A percentile compares a stretch with the other conserved stretches of the same genome.
Conservation (phyloP, 2,329 filamentous ascomycete species). For the Colletotrichum eremochloae region DNA sequence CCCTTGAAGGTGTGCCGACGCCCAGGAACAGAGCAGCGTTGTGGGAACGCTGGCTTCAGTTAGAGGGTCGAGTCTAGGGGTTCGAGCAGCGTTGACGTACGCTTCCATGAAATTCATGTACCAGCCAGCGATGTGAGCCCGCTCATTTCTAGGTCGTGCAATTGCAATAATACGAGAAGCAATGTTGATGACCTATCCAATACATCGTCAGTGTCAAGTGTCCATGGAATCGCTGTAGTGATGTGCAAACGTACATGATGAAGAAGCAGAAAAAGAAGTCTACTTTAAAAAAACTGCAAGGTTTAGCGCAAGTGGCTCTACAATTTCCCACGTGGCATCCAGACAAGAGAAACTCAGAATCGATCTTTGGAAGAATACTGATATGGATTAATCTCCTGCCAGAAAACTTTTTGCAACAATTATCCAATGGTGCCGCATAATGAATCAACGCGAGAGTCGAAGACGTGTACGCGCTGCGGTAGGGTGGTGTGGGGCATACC, state of each 20-base stretch:
- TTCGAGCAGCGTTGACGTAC: neutral
- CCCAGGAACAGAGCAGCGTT: conserved; percentile 34
- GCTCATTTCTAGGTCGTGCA: conserved; percentile 24
- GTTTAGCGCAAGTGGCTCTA: neutral
- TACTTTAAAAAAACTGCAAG: neutral
- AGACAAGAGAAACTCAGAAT: neutral
- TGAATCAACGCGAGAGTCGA: conserved; percentile 23
- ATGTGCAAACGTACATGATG: conserved; percentile 17
- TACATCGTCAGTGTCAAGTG: neutral
- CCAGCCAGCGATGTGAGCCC: conserved; percentile 35
- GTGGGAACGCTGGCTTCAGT: conserved; percentile 19
- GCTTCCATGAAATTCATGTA: conserved; percentile 39
- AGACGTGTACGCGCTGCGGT: conserved; percentile 27
- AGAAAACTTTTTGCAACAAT: neutral
- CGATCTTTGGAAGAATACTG: neutral
- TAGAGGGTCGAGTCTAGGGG: neutral
- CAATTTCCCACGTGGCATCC: conserved; percentile 1
- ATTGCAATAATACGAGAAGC: conserved; percentile 27
- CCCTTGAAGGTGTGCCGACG: conserved; percentile 15
- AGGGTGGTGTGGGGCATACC: neutral
- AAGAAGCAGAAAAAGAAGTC: conserved; percentile 26
- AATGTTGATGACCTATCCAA: conserved; percentile 26
- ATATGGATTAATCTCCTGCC: neutral
- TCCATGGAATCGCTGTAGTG: rapidly evolving
- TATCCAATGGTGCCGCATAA: conserved; percentile 16